Evolutionary conservation across 78 protist genomes (phyloP).

Genomic region (Emiliania huxleyi): DNA sequence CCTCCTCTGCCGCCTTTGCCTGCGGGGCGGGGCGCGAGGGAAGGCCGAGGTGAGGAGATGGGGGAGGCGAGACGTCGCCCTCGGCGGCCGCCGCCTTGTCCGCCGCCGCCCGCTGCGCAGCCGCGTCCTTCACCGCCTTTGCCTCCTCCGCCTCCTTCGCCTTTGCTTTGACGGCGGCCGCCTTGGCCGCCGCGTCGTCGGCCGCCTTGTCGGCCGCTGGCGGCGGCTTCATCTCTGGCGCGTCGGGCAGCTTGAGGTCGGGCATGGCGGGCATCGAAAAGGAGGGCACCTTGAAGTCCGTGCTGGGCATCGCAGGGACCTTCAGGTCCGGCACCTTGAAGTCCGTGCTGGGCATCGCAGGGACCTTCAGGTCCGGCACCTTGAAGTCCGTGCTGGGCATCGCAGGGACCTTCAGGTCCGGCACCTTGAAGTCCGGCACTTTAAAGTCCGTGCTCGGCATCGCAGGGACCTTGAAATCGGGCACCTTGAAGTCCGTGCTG

Average conservation of each 20-base stretch:
- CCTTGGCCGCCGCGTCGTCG: not conserved
- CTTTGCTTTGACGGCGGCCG: not conserved
- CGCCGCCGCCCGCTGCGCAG: not conserved
- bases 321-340: not conserved
- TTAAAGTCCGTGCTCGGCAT: not conserved
- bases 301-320: not conserved
- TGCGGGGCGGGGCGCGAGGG: no score
- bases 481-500: not conserved
- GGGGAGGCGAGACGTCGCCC: not conserved
- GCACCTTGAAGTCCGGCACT: not conserved
- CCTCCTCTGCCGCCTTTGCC: no score
- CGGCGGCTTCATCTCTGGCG: not conserved
- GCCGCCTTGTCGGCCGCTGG: not conserved
- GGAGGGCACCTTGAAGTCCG: not conserved
- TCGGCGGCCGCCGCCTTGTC: not conserved
- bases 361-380: not conserved
- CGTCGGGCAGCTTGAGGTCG: no score
- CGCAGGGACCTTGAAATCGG: not conserved
- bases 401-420: not conserved
- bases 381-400: not conserved
- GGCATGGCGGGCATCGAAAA: not conserved
- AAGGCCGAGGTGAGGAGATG: no score
- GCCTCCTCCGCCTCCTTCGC: not conserved
- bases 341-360: not conserved
- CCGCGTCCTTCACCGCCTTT: not conserved